phyloP scores from a whole-genome alignment of 2,329 filamentous ascomycete genomes.

The Paecilomyces sp. region DNA sequence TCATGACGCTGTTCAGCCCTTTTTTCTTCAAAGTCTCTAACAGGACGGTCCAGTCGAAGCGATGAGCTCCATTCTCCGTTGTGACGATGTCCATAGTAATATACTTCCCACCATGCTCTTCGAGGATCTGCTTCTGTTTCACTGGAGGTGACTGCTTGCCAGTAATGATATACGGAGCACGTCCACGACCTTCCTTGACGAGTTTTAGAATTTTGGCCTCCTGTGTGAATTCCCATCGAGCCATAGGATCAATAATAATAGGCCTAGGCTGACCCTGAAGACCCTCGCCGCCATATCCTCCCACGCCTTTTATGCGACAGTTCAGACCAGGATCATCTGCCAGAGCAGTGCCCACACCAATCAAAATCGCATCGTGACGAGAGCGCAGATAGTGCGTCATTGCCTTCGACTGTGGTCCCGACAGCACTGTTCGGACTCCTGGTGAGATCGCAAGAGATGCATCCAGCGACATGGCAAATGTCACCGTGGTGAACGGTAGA shows the following conservation, averaged over 20 bases:
- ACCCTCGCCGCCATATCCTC: conserved; percentile 44
- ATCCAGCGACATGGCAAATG: conserved; percentile 83
- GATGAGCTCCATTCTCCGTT: conserved; percentile 7
- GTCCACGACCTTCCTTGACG: conserved; percentile 55
- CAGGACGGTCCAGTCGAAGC: conserved; percentile 53
- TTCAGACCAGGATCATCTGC: conserved; percentile 83
- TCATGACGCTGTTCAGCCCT: conserved; percentile 71
- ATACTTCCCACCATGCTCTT: conserved; percentile 23
- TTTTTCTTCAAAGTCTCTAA: conserved; percentile 48
- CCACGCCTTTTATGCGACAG: conserved; percentile 61
- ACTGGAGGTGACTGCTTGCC: conserved; percentile 8
- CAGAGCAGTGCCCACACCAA: conserved; percentile 76
- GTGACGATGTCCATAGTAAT: conserved; percentile 16
- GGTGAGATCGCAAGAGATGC: conserved; percentile 65
- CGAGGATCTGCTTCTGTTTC: conserved; percentile 13
- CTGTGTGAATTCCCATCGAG: conserved; percentile 58
- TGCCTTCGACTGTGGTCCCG: conserved; percentile 73
- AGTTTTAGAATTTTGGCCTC: conserved; percentile 59
- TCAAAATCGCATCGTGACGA: conserved; percentile 73
- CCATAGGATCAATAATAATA: conserved; percentile 68
- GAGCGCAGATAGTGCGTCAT: conserved; percentile 94
- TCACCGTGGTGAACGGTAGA: conserved; percentile 61
- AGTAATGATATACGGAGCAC: conserved; percentile 63
- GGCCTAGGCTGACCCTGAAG: conserved; percentile 62
- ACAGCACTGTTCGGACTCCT: conserved; percentile 68